Evolutionary conservation across 1,284 basidiomycete genomes (phyloP).

Genomic region (Cutaneotrichosporon arboriforme): DNA sequence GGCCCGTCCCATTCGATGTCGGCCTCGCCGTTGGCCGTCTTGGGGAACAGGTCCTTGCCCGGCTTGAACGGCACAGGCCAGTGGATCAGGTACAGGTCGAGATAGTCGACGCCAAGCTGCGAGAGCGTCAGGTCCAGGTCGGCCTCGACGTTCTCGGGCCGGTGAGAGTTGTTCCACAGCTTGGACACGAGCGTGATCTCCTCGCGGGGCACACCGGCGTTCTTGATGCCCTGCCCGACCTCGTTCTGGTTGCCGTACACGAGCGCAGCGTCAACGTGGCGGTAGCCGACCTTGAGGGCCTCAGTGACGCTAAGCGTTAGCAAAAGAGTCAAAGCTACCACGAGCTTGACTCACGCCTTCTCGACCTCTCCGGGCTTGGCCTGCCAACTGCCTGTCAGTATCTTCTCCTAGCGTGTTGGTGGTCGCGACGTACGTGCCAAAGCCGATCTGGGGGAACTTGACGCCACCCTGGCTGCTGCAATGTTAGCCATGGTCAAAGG

Average conservation of each 20-base stretch:
- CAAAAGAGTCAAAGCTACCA: too few species aligned
- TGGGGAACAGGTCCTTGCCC: slow-evolving; percentile 58
- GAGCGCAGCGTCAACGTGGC: slow-evolving; percentile 72
- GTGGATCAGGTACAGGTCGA: slow-evolving; percentile 79
- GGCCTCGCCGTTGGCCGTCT: slow-evolving; percentile 14
- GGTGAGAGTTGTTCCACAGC: slow-evolving; percentile 37
- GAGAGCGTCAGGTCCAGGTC: slow-evolving; percentile 69
- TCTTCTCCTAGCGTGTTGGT: not conserved
- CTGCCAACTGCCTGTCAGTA: slow-evolving; percentile 2
- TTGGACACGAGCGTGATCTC: slow-evolving; percentile 78
- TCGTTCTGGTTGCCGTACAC: slow-evolving; percentile 70
- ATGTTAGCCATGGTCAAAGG: too few species aligned
- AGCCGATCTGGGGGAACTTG: slow-evolving; percentile 63
- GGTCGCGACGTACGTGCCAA: slow-evolving; percentile 58
- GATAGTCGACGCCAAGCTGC: slow-evolving; percentile 65
- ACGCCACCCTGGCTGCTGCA: slow-evolving; percentile 27
- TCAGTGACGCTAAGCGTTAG: slow-evolving; percentile 53
- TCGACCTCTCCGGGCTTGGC: slow-evolving; percentile 63
- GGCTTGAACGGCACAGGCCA: slow-evolving; percentile 76
- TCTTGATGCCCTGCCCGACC: slow-evolving; percentile 62
- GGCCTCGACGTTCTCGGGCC: slow-evolving; percentile 57
- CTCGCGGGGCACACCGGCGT: slow-evolving; percentile 69
- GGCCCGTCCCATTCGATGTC: slow-evolving; percentile 30
- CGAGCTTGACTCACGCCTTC: slow-evolving; percentile 25
- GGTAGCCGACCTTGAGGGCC: slow-evolving; percentile 67